Evolutionary conservation across 2,329 filamentous ascomycete genomes (phyloP), one percentile per base, ranked within the genome.

Genomic region (Alternaria sp.): DNA sequence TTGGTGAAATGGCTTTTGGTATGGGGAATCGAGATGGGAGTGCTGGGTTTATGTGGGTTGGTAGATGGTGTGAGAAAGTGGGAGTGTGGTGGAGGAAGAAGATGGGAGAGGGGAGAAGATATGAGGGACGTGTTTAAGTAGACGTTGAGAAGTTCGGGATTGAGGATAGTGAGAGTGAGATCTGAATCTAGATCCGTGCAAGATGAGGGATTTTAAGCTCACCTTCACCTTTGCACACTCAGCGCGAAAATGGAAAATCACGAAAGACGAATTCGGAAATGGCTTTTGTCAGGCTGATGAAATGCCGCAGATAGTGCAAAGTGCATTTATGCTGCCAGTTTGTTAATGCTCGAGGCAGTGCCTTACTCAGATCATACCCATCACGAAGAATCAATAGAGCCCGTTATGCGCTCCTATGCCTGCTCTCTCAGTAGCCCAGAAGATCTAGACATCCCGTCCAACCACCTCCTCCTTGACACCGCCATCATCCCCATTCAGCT

Each of bases 201-300:
- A 10, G 9, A n/a, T 17, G 4, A 40, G 15, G 2, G 8, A 5
- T 17, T 40, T n/a, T 1, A 17, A 17, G 36, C 15, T 40, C 15
- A 40, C 36, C 36, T 40, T 40, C 36, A 17, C 36, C 36, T 40
- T 40, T 17, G 15, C 32, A 40, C 15, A 5, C 32, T 3, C 32
- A n/a, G 2, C 2, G 32, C 15, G 15, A 40, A 36, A n/a, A 40
- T n/a, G 15, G 8, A n/a, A 40, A 40, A 40, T n/a, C 4, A 40
- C 15, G 1, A 0, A 40, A 40, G 36, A 40, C n/a, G 15, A 2
- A 17, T 40, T 17, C 3, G 36, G 8, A 17, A 6, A 40, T 40
- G n/a, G 1, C 1, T 2, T n/a, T 40, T 40, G 7, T 1, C 1
- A 1, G 32, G 32, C 32, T 4, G 32, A n/a, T 10, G 1, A 40